A percentile compares a stretch with the other conserved stretches of the same genome.
Conservation (phyloP, 2,329 filamentous ascomycete genomes). For the Claviceps fusiformis region DNA sequence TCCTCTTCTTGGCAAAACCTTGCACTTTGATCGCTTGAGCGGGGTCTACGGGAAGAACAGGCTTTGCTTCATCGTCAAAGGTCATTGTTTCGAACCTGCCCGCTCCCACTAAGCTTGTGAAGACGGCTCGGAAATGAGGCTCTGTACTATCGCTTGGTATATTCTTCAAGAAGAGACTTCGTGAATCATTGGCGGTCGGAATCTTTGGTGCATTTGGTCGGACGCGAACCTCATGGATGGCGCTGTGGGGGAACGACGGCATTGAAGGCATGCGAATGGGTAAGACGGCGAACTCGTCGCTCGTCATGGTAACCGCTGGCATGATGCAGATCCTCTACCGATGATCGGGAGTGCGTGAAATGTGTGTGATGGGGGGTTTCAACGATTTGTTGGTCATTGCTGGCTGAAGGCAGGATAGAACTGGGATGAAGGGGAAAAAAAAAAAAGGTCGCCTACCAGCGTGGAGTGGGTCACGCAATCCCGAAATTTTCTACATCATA, state of each 20-base stretch:
- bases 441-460: not conserved
- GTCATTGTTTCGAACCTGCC: constrained; percentile 64
- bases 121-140: constrained; percentile 60
- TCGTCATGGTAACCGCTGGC: constrained; percentile 13
- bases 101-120: constrained; percentile 59
- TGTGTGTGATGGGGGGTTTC: not conserved
- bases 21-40: constrained; percentile 30
- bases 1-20: constrained; percentile 26
- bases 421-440: not conserved
- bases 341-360: not conserved
- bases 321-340: constrained; percentile 9
- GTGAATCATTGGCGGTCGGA: constrained; percentile 56
- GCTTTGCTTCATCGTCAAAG: constrained; percentile 52
- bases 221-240: constrained; percentile 75
- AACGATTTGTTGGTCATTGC: not conserved
- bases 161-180: constrained; percentile 85
- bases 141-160: constrained; percentile 74
- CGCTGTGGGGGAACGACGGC: constrained; percentile 46
- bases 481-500: no score
- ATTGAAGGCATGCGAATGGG: constrained; percentile 51
- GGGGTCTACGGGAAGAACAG: constrained; percentile 28
- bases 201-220: constrained; percentile 71
- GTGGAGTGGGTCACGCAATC: not conserved
- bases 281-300: constrained; percentile 53
- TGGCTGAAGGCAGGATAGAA: not conserved